Evolutionary conservation across 345 rosid species (phyloP).

Genomic region (Lepidium aucheri): DNA sequence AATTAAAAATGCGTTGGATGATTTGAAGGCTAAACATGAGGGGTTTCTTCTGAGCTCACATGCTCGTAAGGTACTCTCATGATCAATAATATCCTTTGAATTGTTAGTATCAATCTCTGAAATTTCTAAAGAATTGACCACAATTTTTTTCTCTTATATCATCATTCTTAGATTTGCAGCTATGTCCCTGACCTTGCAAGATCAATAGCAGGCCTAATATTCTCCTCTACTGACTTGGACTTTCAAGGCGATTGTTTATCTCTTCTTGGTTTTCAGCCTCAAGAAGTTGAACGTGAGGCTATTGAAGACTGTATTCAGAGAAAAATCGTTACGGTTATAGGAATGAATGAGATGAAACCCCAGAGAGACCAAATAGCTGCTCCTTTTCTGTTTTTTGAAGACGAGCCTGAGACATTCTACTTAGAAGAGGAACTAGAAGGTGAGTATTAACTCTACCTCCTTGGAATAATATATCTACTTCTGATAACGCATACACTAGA

Average conservation of each 20-base stretch:
- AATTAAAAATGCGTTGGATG: slow-evolving; percentile 59
- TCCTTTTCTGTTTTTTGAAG: slow-evolving; percentile 52
- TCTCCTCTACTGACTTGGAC: slow-evolving; percentile 55
- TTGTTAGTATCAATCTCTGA: not conserved
- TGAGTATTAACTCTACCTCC: slow-evolving; percentile 26
- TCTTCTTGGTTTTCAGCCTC: slow-evolving; percentile 55
- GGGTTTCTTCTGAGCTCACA: slow-evolving; percentile 68
- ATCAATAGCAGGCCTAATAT: slow-evolving; percentile 65
- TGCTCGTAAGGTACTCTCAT: slow-evolving; percentile 54
- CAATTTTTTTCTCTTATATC: not conserved
- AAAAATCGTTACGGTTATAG: slow-evolving; percentile 61
- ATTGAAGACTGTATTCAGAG: slow-evolving; percentile 57
- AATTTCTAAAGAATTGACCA: not conserved
- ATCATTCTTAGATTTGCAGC: slow-evolving; percentile 47
- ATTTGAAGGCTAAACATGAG: slow-evolving; percentile 65
- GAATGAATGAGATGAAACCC: slow-evolving; percentile 55
- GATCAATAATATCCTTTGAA: not conserved
- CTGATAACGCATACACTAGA: not conserved
- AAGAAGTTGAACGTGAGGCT: slow-evolving; percentile 25
- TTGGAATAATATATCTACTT: slow-evolving; percentile 25
- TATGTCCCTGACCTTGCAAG: slow-evolving; percentile 89
- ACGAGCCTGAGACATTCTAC: slow-evolving; percentile 22
- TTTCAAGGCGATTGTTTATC: slow-evolving; percentile 73
- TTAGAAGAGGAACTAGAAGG: slow-evolving; percentile 44
- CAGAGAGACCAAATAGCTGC: slow-evolving; percentile 46